A percentile compares a stretch with the other conserved stretches of the same genome.
Evolutionary conservation across 192 early-diverging fungal genomes (phyloP).

Genomic region (Mortierella alpina): DNA sequence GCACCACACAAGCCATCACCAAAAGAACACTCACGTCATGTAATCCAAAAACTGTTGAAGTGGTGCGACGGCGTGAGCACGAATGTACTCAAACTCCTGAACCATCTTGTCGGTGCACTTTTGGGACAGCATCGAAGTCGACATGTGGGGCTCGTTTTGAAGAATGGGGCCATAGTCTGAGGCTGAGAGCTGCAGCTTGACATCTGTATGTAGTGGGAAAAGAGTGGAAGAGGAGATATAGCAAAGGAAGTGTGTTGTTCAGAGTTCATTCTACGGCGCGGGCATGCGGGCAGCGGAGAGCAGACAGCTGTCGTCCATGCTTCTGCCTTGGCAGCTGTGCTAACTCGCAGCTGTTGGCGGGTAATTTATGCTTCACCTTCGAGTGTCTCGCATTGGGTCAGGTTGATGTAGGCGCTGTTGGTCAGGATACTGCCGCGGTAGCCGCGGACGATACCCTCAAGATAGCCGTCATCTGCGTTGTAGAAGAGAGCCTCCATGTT

Average conservation of each 20-base stretch:
- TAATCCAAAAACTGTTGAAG: conserved; percentile 95
- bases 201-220: conserved; percentile 64
- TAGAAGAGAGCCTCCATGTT: conserved; percentile 68
- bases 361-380: conserved; percentile 71
- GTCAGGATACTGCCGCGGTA: conserved; percentile 90
- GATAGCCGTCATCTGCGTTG: conserved; percentile 91
- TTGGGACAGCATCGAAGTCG: conserved; percentile 92
- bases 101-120: conserved; percentile 91
- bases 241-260: neutral
- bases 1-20: neutral
- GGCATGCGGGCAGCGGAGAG: no score
- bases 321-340: neutral
- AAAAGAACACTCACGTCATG: conserved; percentile 79
- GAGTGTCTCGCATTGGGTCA: conserved; percentile 97
- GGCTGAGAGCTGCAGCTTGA: conserved; percentile 93
- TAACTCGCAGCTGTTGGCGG: neutral
- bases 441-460: conserved; percentile 96
- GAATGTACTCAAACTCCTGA: conserved; percentile 92
- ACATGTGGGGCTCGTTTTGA: conserved; percentile 95
- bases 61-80: conserved; percentile 83
- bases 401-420: conserved; percentile 87
- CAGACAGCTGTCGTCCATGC: neutral
- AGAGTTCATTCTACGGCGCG: no score
- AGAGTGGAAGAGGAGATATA: neutral
- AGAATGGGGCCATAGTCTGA: conserved; percentile 96